Percentiles rank a stretch among this genome's conserved stretches.
Evolutionary conservation across 768 basidiomycete genomes (phyloP).

Genomic region (Clitopilus passeckerianus): DNA sequence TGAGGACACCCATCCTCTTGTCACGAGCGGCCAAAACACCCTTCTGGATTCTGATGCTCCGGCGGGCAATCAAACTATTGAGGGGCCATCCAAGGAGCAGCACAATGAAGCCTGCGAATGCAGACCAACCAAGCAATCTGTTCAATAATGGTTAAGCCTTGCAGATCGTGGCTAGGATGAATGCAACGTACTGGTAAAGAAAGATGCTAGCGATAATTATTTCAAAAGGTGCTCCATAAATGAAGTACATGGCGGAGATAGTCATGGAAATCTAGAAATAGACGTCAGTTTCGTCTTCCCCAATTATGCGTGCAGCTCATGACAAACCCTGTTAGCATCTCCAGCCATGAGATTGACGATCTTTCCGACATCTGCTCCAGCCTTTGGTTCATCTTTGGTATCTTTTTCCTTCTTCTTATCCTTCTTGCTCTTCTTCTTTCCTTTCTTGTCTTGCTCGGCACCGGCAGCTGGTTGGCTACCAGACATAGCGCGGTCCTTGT

Average conservation of each 20-base stretch:
- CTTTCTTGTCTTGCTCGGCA: slow-evolving; percentile 25
- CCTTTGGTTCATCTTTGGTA: slow-evolving; percentile 52
- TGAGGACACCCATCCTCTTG: slow-evolving; percentile 72
- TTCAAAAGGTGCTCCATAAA: slow-evolving; percentile 78
- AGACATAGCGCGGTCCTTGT: slow-evolving; percentile 31
- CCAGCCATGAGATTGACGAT: slow-evolving; percentile 88
- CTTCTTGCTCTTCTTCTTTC: slow-evolving; percentile 20
- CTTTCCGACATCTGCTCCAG: slow-evolving; percentile 84
- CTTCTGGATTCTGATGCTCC: slow-evolving; percentile 58
- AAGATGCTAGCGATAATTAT: slow-evolving; percentile 68
- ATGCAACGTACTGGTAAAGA: slow-evolving; percentile 64
- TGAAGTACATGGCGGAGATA: slow-evolving; percentile 52
- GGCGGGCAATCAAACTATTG: slow-evolving; percentile 59
- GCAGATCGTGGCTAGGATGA: neutral
- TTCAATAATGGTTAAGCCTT: neutral
- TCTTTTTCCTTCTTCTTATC: slow-evolving; percentile 30
- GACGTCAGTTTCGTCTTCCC: neutral
- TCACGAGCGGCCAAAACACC: slow-evolving; percentile 60
- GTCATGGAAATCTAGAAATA: slow-evolving; percentile 40
- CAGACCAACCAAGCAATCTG: slow-evolving; percentile 62
- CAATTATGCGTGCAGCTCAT: neutral
- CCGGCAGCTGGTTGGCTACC: slow-evolving; percentile 3
- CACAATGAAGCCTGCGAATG: slow-evolving; percentile 74
- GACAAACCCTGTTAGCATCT: slow-evolving; percentile 55
- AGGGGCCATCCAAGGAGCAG: slow-evolving; percentile 65